phyloP scores from a whole-genome alignment of 495 filamentous ascomycete genomes.

The Talaromyces borbonicus region DNA sequence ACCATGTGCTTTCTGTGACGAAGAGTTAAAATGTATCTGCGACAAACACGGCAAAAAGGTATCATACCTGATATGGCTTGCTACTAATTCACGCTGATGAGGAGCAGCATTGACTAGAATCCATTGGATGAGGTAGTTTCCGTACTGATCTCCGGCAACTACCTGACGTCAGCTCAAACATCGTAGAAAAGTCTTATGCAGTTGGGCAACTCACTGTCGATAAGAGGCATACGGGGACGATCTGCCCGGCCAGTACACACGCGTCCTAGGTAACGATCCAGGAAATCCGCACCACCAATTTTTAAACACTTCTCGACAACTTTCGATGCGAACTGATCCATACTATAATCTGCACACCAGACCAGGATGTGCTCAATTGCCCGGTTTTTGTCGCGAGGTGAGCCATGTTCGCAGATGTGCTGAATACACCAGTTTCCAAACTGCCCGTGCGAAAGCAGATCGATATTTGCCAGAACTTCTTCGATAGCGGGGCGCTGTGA shows the following conservation, averaged over 20 bases:
- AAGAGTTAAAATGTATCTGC: conserved; percentile 10
- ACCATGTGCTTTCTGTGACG: conserved; percentile 85
- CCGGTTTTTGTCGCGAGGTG: conserved; percentile 79
- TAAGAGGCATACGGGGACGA: conserved; percentile 90
- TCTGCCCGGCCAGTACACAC: conserved; percentile 86
- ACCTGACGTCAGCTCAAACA: not conserved
- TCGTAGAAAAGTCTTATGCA: not conserved
- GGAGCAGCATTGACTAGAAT: conserved; percentile 78
- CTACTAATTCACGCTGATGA: conserved; percentile 87
- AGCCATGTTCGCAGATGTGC: conserved; percentile 96
- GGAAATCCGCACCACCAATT: conserved; percentile 84
- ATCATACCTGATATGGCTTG: conserved; percentile 75
- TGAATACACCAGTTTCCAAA: conserved; percentile 99
- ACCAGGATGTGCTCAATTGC: conserved; percentile 91
- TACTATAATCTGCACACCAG: conserved; percentile 91
- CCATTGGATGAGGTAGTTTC: conserved; percentile 96
- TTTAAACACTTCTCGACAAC: conserved; percentile 99
- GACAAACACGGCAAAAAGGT: too few relatives aligned
- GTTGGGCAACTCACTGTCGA: conserved; percentile 60
- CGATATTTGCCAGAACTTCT: conserved; percentile 87
- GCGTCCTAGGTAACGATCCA: conserved; percentile 84
- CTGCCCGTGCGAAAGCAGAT: conserved; percentile 94
- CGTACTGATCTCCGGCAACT: conserved; percentile 96
- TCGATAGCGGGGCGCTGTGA: conserved; percentile 85
- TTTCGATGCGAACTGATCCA: conserved; percentile 98